Percentiles rank a stretch among this genome's conserved stretches.
These are phyloP conservation scores for Ganoderma multipileum DNA, from an alignment of 1,284 basidiomycete genomes.

Conservation along the genomic window DNA sequence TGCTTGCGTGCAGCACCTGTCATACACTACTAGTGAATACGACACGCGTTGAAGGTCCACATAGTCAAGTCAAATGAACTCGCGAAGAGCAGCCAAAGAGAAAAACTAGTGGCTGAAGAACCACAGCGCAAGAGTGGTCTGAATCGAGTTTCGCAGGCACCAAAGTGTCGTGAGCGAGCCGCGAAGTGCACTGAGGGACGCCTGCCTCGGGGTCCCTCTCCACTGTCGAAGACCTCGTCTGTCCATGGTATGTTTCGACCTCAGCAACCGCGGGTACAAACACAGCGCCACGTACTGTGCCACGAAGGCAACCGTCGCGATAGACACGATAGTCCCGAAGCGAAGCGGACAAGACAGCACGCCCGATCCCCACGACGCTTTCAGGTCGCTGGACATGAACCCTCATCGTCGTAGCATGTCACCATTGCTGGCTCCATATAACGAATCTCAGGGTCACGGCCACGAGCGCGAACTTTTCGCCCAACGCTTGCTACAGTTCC, in stretches of 20 bases:
- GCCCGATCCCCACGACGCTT: constrained; percentile 24
- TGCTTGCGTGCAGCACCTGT: background rate
- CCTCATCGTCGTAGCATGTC: background rate
- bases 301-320: constrained; percentile 5
- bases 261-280: background rate
- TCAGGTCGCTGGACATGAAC: constrained; percentile 3
- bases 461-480: background rate
- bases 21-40: background rate
- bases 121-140: constrained; percentile 23
- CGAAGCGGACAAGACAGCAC: background rate
- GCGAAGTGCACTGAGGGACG: constrained; percentile 20
- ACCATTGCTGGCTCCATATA: background rate
- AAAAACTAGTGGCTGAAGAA: constrained; percentile 7
- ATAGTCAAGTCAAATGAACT: background rate
- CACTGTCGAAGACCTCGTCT: background rate
- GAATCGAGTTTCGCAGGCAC: constrained; percentile 20
- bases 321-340: constrained; percentile 10
- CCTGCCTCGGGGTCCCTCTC: background rate
- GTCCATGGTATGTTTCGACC: background rate
- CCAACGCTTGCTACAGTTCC: background rate
- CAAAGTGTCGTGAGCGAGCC: constrained; percentile 15
- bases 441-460: background rate
- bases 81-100: constrained; percentile 10
- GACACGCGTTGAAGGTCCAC: background rate
- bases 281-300: background rate